These are phyloP conservation scores for Phytophthora pistaciae DNA, from an alignment of 352 stramenopile species.

Conservation along the genomic window DNA sequence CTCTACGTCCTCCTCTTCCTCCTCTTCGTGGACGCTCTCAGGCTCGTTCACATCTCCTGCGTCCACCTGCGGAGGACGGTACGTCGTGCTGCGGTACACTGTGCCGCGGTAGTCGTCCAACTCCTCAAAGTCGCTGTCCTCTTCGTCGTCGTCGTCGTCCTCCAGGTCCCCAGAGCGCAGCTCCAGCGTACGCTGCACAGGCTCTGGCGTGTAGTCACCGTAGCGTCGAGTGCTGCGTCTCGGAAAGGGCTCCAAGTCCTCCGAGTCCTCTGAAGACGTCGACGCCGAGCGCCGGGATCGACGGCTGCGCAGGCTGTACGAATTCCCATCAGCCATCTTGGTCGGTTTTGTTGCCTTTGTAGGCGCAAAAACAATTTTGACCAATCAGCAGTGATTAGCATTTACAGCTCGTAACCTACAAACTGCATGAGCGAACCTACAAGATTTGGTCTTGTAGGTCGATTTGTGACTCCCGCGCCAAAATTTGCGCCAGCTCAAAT, in stretches of 20 bases:
- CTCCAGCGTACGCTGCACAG: slow-evolving; percentile 70
- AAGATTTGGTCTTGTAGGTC: neutral
- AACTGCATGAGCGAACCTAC: neutral
- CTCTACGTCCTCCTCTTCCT: slow-evolving; percentile 39
- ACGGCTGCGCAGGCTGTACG: slow-evolving; percentile 35
- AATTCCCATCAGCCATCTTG: slow-evolving; percentile 28
- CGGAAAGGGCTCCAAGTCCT: slow-evolving; percentile 18
- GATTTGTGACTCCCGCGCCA: neutral
- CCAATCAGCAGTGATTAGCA: neutral
- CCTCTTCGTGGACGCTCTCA: slow-evolving; percentile 37
- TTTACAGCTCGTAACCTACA: neutral
- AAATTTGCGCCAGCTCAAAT: slow-evolving; percentile 1
- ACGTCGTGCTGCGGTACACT: slow-evolving; percentile 36
- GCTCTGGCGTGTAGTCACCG: slow-evolving; percentile 53
- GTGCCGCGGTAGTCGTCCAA: slow-evolving; percentile 41
- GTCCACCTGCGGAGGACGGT: slow-evolving; percentile 23
- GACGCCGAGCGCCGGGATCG: slow-evolving; percentile 28
- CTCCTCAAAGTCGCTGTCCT: slow-evolving; percentile 51
- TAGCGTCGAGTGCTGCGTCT: slow-evolving; percentile 14
- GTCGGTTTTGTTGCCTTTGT: neutral
- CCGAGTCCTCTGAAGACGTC: slow-evolving; percentile 31
- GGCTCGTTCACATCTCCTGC: slow-evolving; percentile 41
- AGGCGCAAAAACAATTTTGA: neutral
- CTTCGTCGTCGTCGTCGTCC: slow-evolving; percentile 51
- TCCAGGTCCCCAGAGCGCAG: slow-evolving; percentile 54